Conservation (phyloP, 2,329 filamentous ascomycete species). For the Fusarium nurragi region DNA sequence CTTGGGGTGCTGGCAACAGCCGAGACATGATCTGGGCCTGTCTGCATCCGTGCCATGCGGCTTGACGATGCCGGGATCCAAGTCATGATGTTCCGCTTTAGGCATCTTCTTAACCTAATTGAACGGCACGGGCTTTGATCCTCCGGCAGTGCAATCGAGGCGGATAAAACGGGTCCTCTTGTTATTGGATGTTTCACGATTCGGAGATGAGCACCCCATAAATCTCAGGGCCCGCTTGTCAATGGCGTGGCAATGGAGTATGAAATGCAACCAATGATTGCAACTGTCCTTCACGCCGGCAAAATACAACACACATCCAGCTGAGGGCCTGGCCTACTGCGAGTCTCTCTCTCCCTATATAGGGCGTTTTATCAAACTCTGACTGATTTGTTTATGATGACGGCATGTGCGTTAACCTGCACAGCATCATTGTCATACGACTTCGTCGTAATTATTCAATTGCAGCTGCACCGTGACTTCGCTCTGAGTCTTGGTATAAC, state of each 20-base stretch:
- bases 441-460: no score
- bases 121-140: conserved; percentile 4
- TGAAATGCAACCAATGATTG: no score
- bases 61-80: conserved; percentile 10
- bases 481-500: no score
- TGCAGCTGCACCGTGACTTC: no score
- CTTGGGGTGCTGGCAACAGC: neutral
- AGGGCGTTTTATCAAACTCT: no score
- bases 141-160: conserved; percentile 11
- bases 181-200: neutral
- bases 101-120: conserved; percentile 1
- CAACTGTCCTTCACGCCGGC: no score
- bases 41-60: conserved; percentile 15
- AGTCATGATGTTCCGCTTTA: neutral
- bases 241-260: neutral
- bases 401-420: no score
- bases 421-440: no score
- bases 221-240: neutral
- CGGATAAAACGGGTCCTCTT: conserved; percentile 7
- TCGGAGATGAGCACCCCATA: conserved; percentile 2
- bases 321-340: no score
- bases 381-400: no score
- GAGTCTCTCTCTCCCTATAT: no score
- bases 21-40: neutral
- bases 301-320: no score